Base-by-base conservation (phyloP, 2,329 filamentous ascomycete genomes). In the Stagonosporopsis tanaceti region DNA sequence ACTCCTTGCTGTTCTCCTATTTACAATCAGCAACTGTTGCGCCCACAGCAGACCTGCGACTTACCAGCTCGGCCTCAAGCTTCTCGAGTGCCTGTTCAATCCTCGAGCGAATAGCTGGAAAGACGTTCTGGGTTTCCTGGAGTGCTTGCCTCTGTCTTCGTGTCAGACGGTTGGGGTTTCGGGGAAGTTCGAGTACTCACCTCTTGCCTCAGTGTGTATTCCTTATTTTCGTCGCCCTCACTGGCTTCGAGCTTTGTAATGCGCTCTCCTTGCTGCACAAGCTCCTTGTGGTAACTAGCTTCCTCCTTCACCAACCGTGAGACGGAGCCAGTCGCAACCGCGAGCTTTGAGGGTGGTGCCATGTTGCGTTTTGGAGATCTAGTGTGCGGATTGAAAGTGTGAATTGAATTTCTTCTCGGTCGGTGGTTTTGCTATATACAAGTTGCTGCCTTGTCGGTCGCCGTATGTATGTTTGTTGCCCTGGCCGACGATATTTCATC, bases 281-380 rank as follows among this genome's bases (percentile, higher is more conserved):
- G 84, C 77, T 99, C 95, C 73, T 90, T 90, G 82, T 93, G 90
- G 80, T 99, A 98, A 69, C 89, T 94, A 37, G 85, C 82, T 77
- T 97, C 92, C 78, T 99, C 95, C 78, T 96, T 97, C 65, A 97
- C 86, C 45, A 98, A 86, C 57, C 95, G 92, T 68, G 85, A 83
- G 65, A 98, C 87, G 20, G 92, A 87, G 60, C 89, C 86, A 24
- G 91, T 95, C 41, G 90, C 88, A 73, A 97, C 95, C 69, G 86
- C 78, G 75, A 97, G 87, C 66, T 88, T 85, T 1, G 89, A 88
- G 41, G 91, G 90, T 30, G 92, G 84, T 3, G 91, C 84, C 93
- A 97, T 97, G 47, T 47, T 77, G 47, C 47, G 3, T 22, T 35
- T n/a, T 62, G 37, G 47, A 14, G n/a, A 2, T 35, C 22, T 6